A percentile compares a stretch with the other conserved stretches of the same genome.
Evolutionary conservation across 345 rosid genomes (phyloP).

Genomic region (Angophora floribunda): DNA sequence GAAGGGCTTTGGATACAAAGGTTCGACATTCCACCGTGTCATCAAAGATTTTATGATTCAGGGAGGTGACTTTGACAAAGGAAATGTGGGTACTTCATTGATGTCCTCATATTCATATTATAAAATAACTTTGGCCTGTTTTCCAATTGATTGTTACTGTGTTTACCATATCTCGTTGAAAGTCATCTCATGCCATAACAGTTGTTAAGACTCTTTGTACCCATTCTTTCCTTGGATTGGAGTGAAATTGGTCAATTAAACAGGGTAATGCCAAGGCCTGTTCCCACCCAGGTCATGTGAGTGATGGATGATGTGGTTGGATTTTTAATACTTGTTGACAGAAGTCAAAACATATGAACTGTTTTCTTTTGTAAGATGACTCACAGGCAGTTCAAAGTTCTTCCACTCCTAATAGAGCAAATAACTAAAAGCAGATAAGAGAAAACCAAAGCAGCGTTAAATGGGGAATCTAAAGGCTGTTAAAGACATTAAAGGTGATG

Average conservation of each 20-base stretch:
- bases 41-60: constrained; percentile 98
- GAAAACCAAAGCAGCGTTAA: background rate
- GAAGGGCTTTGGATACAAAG: constrained; percentile 92
- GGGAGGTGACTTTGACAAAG: constrained; percentile 98
- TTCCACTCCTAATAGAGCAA: background rate
- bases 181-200: background rate
- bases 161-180: background rate
- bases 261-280: background rate
- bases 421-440: background rate
- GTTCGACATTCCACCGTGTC: constrained; percentile 79
- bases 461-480: background rate
- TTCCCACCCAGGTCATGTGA: background rate
- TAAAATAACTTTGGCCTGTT: background rate
- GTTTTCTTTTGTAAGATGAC: background rate
- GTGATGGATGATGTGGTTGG: background rate
- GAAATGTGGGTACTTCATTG: constrained; percentile 50
- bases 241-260: background rate
- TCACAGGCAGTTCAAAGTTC: background rate
- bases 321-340: background rate
- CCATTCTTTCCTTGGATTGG: background rate
- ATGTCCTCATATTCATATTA: background rate
- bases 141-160: background rate
- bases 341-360: background rate
- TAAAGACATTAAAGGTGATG: background rate
- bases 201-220: background rate